Base-by-base conservation (phyloP, 1,284 basidiomycete species). In the Chiua sp. region DNA sequence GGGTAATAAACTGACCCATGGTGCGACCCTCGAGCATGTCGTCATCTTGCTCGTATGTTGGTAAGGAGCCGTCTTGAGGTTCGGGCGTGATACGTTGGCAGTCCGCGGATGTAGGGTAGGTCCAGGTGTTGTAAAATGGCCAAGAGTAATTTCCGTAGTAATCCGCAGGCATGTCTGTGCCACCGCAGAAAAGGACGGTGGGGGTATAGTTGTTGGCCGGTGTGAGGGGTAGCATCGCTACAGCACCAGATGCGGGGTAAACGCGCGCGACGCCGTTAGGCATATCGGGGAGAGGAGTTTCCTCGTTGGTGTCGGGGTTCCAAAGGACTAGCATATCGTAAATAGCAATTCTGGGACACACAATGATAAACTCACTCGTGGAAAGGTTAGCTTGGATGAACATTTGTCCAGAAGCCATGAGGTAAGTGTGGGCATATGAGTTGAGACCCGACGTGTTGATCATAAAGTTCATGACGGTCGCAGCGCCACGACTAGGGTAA, bases 221-320 rank as follows among this genome's bases (percentile, higher is more conserved):
- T 0, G 93, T 96, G 46, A 98, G 80, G 2, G 96, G 96, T 10
- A 97, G 79, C 93, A 98, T 95, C 55, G 91, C 92, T 1, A 86
- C 87, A 12, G 92, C 96, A 57, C 90, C 96, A 1, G 94, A 96
- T 0, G 93, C 96, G 46, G 96, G 96, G 79, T 98, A 98, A 35
- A 96, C 93, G 59, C 94, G 90, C 48, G 87, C 83, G 55, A 95
- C 87, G 59, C 82, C 72, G 28, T 75, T 75, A 2, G 88, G 88
- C 88, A 90, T 89, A 63, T 80, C 72, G 2, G 87, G 87, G 4
- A 89, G 78, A 7, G 74, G 68, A 0, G 79, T 87, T 75, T 94
- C 92, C 46, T 77, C 67, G 72, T 90, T 90, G 56, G 77, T 81
- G 4, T 71, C 62, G 32, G 82, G 80, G 61, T 91, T 82, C 87